Conservation (phyloP, 179 eudicot genomes). For the Nepenthes alata region DNA sequence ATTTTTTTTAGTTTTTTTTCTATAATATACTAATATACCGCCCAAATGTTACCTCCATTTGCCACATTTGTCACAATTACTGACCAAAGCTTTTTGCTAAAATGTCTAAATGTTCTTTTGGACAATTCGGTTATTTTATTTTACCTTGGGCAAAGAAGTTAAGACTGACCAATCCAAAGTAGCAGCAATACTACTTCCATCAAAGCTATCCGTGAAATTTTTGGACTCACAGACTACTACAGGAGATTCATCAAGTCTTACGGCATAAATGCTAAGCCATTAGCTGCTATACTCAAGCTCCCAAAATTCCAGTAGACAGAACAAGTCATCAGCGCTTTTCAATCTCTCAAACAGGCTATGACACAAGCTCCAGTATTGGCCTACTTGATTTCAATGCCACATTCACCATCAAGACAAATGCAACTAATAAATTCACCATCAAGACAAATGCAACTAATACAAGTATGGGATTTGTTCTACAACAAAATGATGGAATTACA, state of each 20-base stretch:
- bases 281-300: neutral
- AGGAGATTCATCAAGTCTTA: neutral
- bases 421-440: too few relatives aligned
- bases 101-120: neutral
- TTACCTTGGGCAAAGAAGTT: neutral
- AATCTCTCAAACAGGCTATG: neutral
- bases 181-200: neutral
- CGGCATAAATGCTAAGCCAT: neutral
- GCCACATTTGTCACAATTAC: too few relatives aligned
- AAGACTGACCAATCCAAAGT: constrained; percentile 3
- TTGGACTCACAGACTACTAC: neutral
- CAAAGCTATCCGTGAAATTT: neutral
- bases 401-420: too few relatives aligned
- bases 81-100: neutral
- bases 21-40: too few relatives aligned
- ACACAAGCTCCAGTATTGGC: neutral
- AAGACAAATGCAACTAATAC: too few relatives aligned
- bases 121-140: neutral
- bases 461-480: too few relatives aligned
- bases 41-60: too few relatives aligned
- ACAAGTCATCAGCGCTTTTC: neutral
- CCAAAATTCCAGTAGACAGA: neutral
- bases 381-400: neutral
- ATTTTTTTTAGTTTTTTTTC: too few relatives aligned
- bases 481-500: too few relatives aligned